Evolutionary conservation across 1,284 basidiomycete species (phyloP).

Genomic region (Cryptococcus deneoformans): DNA sequence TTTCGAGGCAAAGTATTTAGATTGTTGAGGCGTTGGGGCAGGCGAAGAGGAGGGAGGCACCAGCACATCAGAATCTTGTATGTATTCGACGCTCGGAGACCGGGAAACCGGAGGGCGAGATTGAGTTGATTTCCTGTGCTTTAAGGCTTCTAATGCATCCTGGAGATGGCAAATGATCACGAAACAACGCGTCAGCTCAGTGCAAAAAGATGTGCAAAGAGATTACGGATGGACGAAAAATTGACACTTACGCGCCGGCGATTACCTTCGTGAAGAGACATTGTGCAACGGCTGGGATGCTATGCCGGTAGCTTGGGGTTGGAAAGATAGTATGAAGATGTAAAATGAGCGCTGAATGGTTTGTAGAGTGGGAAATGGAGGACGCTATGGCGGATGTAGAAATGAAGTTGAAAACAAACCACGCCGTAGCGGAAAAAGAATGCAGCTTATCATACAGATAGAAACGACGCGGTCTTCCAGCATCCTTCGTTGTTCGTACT

Average conservation of each 20-base stretch:
- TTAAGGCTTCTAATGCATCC: conserved; percentile 17
- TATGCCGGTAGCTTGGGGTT: too few relatives aligned
- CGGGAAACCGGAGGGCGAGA: conserved; percentile 1
- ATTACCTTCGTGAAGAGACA: background rate
- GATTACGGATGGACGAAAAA: background rate
- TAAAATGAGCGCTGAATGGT: too few relatives aligned
- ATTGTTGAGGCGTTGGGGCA: conserved; percentile 5
- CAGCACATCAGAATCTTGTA: conserved; percentile 22
- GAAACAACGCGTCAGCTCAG: background rate
- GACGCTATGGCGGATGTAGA: too few relatives aligned
- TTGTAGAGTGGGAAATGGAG: too few relatives aligned
- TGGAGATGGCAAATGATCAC: background rate
- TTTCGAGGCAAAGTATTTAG: conserved; percentile 6
- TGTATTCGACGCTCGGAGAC: conserved; percentile 3
- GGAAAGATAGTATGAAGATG: too few relatives aligned
- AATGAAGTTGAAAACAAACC: too few relatives aligned
- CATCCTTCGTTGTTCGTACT: too few relatives aligned
- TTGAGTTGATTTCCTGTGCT: conserved; percentile 7
- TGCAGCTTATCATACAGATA: too few relatives aligned
- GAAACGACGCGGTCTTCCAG: too few relatives aligned
- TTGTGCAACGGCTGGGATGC: too few relatives aligned
- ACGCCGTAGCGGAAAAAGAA: too few relatives aligned
- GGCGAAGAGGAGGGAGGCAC: conserved; percentile 30
- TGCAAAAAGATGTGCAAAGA: background rate
- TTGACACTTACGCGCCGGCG: conserved; percentile 12